Evolutionary conservation across 176 grass and related monocot species (phyloP).

Genomic region (Calamus simplicifolius): DNA sequence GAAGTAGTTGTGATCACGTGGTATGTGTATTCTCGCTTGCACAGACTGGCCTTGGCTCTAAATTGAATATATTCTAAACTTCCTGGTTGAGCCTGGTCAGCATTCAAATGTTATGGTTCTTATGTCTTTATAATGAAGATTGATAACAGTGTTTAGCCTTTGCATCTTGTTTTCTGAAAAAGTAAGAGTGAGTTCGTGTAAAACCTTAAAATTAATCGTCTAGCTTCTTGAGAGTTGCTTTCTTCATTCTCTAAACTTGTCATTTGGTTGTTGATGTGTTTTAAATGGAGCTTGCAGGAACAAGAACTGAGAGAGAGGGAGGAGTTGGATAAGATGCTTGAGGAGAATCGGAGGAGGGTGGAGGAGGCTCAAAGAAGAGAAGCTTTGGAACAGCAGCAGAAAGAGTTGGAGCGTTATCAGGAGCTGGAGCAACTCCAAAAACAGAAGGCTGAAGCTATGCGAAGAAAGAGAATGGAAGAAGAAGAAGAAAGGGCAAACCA

Average conservation of each 20-base stretch:
- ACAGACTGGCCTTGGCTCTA: too few relatives aligned
- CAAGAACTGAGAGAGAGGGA: conserved; percentile 59
- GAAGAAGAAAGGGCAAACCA: conserved; percentile 81
- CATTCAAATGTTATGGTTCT: too few relatives aligned
- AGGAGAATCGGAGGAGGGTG: conserved; percentile 76
- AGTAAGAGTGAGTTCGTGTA: too few relatives aligned
- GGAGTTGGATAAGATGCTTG: conserved; percentile 74
- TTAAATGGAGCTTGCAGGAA: conserved; percentile 36
- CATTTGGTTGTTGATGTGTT: conserved; percentile 11
- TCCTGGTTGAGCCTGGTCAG: too few relatives aligned
- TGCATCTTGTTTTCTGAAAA: too few relatives aligned
- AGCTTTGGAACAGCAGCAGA: conserved; percentile 83
- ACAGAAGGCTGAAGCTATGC: conserved; percentile 80
- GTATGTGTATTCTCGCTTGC: too few relatives aligned
- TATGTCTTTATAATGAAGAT: too few relatives aligned
- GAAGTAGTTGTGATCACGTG: too few relatives aligned
- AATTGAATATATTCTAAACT: too few relatives aligned
- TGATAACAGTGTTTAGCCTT: too few relatives aligned
- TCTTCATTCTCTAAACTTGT: neutral
- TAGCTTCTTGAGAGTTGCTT: neutral
- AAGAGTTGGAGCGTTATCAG: conserved; percentile 88
- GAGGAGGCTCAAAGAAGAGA: conserved; percentile 72
- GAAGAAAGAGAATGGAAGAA: conserved; percentile 77
- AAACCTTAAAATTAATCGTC: too few relatives aligned
- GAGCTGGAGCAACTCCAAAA: conserved; percentile 82